Conservation (phyloP, 495 filamentous ascomycete species). For the Aspergillus bertholletiae region DNA sequence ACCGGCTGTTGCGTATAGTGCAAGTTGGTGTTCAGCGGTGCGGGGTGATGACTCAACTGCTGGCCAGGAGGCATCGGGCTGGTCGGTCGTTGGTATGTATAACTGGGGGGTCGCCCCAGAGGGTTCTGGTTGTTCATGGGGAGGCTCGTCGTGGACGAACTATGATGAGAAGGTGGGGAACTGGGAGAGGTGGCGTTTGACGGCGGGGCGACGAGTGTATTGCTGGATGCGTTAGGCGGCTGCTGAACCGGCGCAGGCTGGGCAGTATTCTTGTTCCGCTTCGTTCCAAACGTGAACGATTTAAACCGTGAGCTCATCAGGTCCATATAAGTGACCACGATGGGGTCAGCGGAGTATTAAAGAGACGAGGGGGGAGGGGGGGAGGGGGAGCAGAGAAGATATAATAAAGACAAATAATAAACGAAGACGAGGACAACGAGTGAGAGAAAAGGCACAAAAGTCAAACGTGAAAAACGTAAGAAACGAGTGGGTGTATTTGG, state of each 20-base stretch:
- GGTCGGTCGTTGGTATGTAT: slow-evolving; percentile 60
- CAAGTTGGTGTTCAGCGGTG: slow-evolving; percentile 64
- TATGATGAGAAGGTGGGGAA: slow-evolving; percentile 36
- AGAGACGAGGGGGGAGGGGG: slow-evolving; percentile 10
- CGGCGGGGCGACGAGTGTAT: slow-evolving; percentile 28
- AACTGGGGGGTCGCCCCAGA: slow-evolving; percentile 66
- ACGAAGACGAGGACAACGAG: slow-evolving; percentile 7
- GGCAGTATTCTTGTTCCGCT: slow-evolving; percentile 39
- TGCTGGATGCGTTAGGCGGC: slow-evolving; percentile 14
- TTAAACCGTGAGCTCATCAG: slow-evolving; percentile 53
- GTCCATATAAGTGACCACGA: slow-evolving; percentile 35
- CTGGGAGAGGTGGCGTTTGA: slow-evolving; percentile 33
- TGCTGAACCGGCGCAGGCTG: slow-evolving; percentile 10
- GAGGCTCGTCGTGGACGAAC: slow-evolving; percentile 50
- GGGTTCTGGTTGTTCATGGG: slow-evolving; percentile 47
- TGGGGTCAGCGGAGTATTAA: slow-evolving; percentile 3
- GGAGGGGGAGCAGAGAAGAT: slow-evolving; percentile 9
- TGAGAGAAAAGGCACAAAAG: not conserved
- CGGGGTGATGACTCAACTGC: slow-evolving; percentile 66
- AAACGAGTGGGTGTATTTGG: not conserved
- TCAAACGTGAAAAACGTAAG: not conserved
- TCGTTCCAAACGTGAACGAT: slow-evolving; percentile 41
- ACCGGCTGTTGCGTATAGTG: slow-evolving; percentile 52
- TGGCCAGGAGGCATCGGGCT: slow-evolving; percentile 56
- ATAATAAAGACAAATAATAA: slow-evolving; percentile 5